Evolutionary conservation across 2,329 filamentous ascomycete species (phyloP), one percentile per base, ranked within the genome.

Genomic region (Paraphoma chrysanthemicola): DNA sequence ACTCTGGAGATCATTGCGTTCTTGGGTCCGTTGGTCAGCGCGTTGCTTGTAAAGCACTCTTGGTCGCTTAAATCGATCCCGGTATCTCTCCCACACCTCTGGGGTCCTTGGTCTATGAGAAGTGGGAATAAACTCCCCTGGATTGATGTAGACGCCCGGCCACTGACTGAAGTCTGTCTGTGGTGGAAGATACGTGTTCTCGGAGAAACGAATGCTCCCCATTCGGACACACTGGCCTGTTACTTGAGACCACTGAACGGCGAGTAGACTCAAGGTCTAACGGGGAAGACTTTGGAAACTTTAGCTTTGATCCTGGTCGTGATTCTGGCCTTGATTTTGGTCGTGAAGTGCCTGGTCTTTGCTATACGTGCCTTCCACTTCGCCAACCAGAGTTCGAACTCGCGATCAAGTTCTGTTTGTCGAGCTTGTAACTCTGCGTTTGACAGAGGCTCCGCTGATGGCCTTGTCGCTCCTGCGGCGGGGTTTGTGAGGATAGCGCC

Each of bases 111-210:
- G 53, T 9, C 42, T 57, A 30, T 57, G 55, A 7, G 52, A 45
- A 3, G 60, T 33, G 44, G 60, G 49, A 23, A 57, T 62, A 36
- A 73, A 73, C 1, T 56, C 43, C 6, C 69, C 69, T 2, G 68
- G 68, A 48, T 64, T 55, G n/a, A 71, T 44, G 47, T 71, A 64
- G 2, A 68, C 59, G 28, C 62, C 69, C 14, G 65, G 64, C 58
- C 60, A 69, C 44, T 49, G 54, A 42, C 52, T 58, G 44, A 69
- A 62, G 42, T 71, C 60, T 39, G 55, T 6, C 16, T 61, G 50
- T 47, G 41, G 51, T 43, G 42, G 52, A 17, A 52, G 31, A 28
- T 39, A 16, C 2, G 42, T 31, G 18, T 6, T 41, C 16, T 38
- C 14, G 11, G 49, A 48, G 33, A 59, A 60, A 7, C 54, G 54